Evolutionary conservation across 768 basidiomycete species (phyloP), one percentile per base, ranked within the genome.

Genomic region (Coprinopsis cinerea): DNA sequence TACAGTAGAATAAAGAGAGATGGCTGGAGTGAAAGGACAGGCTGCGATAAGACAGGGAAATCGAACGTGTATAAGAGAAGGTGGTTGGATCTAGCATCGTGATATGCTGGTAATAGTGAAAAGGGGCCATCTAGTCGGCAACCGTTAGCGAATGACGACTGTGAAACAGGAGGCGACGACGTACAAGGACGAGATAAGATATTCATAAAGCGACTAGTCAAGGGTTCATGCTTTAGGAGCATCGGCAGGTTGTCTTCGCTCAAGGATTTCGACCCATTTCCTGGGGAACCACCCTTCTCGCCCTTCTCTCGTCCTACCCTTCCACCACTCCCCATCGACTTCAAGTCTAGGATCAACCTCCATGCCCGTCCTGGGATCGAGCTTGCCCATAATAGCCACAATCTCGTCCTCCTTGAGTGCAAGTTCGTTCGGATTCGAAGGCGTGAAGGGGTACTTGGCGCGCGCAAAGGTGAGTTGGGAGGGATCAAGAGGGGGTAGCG

Each of bases 241-340:
- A 53, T 56, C 51, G 43, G 32, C 44, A 24, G 63, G 55, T 32
- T 55, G 56, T 49, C 55, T 60, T 52, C 74, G 68, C 63, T 82
- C 80, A 52, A 87, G 63, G 4, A 87, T 70, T 64, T 88, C 79
- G 5, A 92, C 89, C 77, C 86, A 92, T 55, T 86, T 90, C 49
- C 72, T 77, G 2, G 93, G 93, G 76, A 96, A 94, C 91, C 91
- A 96, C 0, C 93, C 93, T 55, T 87, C 82, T 56, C 84, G 75
- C 0, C 93, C 93, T 55, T 95, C 92, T 47, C 93, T 74, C 51
- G 88, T 92, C 44, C 93, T 73, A 1, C 93, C 93, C 64, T 81
- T 83, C 92, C 92, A 96, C 93, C 93, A 96, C 50, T 91, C 93
- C 4, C 72, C 78, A 50, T 80, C 72, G 22, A 81, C 67, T 51